phyloP scores from a whole-genome alignment of 2,329 filamentous ascomycete species.

The Dendryphion nanum region DNA sequence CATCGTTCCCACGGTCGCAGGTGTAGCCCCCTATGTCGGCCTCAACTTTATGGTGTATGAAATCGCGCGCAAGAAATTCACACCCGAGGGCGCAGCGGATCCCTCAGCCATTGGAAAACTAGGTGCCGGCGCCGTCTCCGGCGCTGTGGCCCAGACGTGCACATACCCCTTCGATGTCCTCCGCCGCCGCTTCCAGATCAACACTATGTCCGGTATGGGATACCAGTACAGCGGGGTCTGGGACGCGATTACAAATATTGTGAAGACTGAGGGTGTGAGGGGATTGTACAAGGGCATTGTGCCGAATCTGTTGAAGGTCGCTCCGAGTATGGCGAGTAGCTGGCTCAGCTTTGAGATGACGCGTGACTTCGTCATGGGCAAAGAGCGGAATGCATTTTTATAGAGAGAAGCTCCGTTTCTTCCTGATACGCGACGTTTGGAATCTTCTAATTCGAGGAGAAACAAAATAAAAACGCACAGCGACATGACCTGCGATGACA shows the following conservation, averaged over 20 bases:
- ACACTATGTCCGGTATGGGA: slow-evolving; percentile 98
- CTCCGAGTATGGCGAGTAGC: slow-evolving; percentile 96
- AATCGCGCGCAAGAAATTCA: slow-evolving; percentile 77
- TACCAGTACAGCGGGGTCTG: slow-evolving; percentile 88
- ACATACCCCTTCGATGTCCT: slow-evolving; percentile 98
- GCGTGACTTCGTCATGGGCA: slow-evolving; percentile 73
- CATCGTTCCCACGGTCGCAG: slow-evolving; percentile 89
- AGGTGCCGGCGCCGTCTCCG: slow-evolving; percentile 87
- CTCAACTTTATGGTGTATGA: slow-evolving; percentile 99
- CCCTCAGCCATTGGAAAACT: slow-evolving; percentile 79
- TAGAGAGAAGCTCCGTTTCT: no score
- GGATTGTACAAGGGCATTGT: slow-evolving; percentile 96
- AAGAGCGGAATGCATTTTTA: slow-evolving; percentile 29
- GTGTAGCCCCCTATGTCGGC: slow-evolving; percentile 94
- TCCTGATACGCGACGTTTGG: no score
- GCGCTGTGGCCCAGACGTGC: slow-evolving; percentile 92
- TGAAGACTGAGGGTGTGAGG: slow-evolving; percentile 76
- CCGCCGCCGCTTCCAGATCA: slow-evolving; percentile 93
- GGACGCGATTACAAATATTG: slow-evolving; percentile 79
- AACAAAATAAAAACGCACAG: no score
- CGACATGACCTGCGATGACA: no score
- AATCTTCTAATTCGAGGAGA: no score
- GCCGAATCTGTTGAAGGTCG: slow-evolving; percentile 93
- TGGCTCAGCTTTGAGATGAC: slow-evolving; percentile 97
- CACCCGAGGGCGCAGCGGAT: slow-evolving; percentile 81